Base-by-base conservation (phyloP, 2,329 filamentous ascomycete species). In the Triangularia setosa region DNA sequence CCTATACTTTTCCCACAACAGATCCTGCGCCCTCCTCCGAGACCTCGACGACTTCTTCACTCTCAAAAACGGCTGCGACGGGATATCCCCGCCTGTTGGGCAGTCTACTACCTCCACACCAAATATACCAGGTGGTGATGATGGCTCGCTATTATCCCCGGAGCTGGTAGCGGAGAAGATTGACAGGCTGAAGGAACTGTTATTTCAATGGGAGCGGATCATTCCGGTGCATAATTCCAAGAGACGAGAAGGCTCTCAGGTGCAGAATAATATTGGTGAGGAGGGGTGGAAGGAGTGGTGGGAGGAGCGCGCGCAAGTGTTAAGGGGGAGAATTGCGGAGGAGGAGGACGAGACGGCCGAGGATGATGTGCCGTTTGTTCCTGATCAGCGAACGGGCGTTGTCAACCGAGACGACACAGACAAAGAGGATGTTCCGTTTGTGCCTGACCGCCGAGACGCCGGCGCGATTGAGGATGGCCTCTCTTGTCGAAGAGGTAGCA, bases 1-100 rank as follows among this genome's bases (percentile, higher is more conserved):
- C 25, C 72, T 75, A 8, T 71, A 69, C 65, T 75, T 74, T 66
- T 24, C 64, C 12, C 66, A 69, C 63, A 74, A 75, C 71, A 69
- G 74, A n/a, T 72, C 74, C 16, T 76, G 74, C 69, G 71, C 66
- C 27, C 68, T 75, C 56, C 69, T 68, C 65, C 72, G 74, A 30
- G 68, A 69, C 30, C 66, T 67, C 64, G 71, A 72, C 54, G 74
- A 75, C 60, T 72, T 75, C 56, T 61, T 58, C 44, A 33, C 27
- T 9, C 65, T 75, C 23, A 63, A 65, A 16, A 57, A 56, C 33
- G 65, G 40, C 40, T 21, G 40, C 21, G 40, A 21, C 40, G n/a
- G 40, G 3, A 21, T 48, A 3, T 21, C 40, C 8, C 40, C 40
- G n/a, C 16, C n/a, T 48, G 40, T 9, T 4, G 18, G 18, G 40